Evolutionary conservation across 371 early-diverging fungal genomes (phyloP).

Genomic region (Batkoa obscura): DNA sequence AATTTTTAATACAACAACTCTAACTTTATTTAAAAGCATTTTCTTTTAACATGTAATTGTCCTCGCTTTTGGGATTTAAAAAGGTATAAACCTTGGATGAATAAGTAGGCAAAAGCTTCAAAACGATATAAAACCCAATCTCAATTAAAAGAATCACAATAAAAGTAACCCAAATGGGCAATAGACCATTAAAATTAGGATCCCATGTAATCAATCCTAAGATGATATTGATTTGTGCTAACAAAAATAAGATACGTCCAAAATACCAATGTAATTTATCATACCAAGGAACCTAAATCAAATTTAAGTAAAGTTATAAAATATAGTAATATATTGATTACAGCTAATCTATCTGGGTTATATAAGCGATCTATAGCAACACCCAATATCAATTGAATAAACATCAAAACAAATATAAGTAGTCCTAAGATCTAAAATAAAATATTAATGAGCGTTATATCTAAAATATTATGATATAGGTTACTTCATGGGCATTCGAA

Average conservation of each 20-base stretch:
- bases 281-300: slow-evolving; percentile 2
- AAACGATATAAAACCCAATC: neutral
- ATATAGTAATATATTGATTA: neutral
- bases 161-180: neutral
- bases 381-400: slow-evolving; percentile 27
- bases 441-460: slow-evolving; percentile 32
- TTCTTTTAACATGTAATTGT: too few relatives aligned
- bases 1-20: too few relatives aligned
- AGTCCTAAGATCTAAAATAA: slow-evolving; percentile 39
- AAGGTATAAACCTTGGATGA: too few relatives aligned
- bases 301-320: neutral
- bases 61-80: too few relatives aligned
- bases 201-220: neutral
- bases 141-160: neutral
- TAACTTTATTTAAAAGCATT: too few relatives aligned
- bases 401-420: slow-evolving; percentile 54
- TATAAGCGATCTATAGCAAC: neutral
- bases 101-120: neutral
- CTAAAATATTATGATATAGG: neutral
- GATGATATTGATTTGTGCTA: neutral
- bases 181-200: neutral
- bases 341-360: neutral
- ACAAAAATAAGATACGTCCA: neutral
- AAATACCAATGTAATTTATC: slow-evolving; percentile 5
- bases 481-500: neutral